Percentiles rank a stretch among this genome's conserved stretches.
phyloP scores from a whole-genome alignment of 1,284 basidiomycete genomes.

The Leccinum ponderosum region DNA sequence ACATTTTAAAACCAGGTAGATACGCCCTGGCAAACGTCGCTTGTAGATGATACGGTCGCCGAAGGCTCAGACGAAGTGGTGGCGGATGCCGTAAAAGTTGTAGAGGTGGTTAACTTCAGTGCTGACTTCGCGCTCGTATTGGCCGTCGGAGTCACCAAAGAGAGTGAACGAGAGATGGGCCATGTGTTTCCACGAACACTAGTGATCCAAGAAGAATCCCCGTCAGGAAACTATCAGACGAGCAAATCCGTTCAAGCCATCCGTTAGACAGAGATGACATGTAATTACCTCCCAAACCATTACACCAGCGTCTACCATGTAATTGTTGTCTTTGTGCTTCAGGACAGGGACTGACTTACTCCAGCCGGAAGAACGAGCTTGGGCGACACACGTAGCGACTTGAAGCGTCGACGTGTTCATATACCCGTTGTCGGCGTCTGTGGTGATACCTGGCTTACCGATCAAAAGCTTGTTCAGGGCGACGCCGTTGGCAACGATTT shows the following conservation, averaged over 20 bases:
- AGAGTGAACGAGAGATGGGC: background rate
- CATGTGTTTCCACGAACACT: background rate
- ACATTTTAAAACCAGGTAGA: background rate
- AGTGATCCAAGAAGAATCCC: background rate
- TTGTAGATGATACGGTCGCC: background rate
- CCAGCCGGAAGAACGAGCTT: background rate
- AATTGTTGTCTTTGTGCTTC: background rate
- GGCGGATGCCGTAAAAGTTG: background rate
- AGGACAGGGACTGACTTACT: background rate
- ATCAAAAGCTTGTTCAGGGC: no score
- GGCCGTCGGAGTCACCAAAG: background rate
- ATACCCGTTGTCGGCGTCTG: background rate
- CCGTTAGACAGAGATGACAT: background rate
- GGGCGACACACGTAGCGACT: background rate
- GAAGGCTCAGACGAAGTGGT: background rate
- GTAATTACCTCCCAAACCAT: background rate
- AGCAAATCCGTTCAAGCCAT: background rate
- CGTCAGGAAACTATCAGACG: background rate
- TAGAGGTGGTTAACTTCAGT: background rate
- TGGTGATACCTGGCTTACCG: background rate
- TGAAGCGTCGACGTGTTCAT: background rate
- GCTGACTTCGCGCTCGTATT: background rate
- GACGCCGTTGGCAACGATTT: background rate
- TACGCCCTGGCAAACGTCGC: background rate
- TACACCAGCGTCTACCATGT: background rate